Base-by-base conservation (phyloP, 192 early-diverging fungal species). In the Podila horticola region DNA sequence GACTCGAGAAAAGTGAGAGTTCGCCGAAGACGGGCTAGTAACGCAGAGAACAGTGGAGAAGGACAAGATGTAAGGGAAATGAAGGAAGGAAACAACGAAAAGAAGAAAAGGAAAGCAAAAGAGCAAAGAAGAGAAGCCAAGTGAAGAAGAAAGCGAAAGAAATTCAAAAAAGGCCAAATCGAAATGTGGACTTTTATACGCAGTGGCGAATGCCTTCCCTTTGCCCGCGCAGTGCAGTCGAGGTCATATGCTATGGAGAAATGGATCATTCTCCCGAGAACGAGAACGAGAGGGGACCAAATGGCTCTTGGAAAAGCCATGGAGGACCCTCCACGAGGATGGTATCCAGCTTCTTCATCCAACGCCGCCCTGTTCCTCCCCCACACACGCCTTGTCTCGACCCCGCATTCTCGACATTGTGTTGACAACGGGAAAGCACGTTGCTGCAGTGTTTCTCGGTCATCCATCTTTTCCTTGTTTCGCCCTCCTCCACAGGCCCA, bases 391-490 rank as follows among this genome's bases (percentile, higher is more conserved):
- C 41, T 45, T 17, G 12, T 45, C 13, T 45, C 41, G 41, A 45
- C 41, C 41, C 41, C 41, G 41, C 41, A 45, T 45, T 45, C 41
- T 45, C 11, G 41, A 45, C 4, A 12, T 12, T 17, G 41, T 45
- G 15, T 45, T 15, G 41, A 45, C 41, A 4, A 55, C 6, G 24
- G 24, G n/a, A 22, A 22, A 55, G 8, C 52, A 24, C 52, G n/a
- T 24, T 55, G n/a, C 52, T 55, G 52, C 52, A 55, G 24, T 55
- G 52, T 55, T 55, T 55, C 52, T 55, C 52, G 52, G 52, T 55
- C 52, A 55, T 55, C 41, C 41, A 45, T 41, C 38, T 9, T 11
- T 41, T 41, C 38, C 38, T 11, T 41, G 38, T 41, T 12, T 41
- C 38, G 38, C 38, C 38, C 20, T 52, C 51, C 51, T 52, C 22